Evolutionary conservation across 176 grass and related monocot genomes (phyloP), one percentile per base, ranked within the genome.

Genomic region (Aegilops umbellulata): DNA sequence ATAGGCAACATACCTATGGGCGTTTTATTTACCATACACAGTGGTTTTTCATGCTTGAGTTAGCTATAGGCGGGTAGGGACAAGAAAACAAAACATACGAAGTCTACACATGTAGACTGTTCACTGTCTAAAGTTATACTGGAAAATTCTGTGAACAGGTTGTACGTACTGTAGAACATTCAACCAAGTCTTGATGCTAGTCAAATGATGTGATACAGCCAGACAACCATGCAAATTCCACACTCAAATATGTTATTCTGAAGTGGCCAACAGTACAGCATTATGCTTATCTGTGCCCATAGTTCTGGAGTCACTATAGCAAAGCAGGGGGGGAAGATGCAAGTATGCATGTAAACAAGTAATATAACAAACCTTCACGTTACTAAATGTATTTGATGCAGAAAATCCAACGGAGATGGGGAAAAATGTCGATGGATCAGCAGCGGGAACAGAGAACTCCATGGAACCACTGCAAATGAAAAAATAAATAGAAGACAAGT

Each of bases 371-470:
- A 97, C 95, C 92, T 97, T 97, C 66, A 94, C 81, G 41, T 86
- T 70, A 86, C 95, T 94, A 67, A 91, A 97, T 49, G 95, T 97
- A 78, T 69, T 91, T 81, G 90, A 78, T 34, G 95, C 90, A 80
- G 92, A 86, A 88, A 94, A 94, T 85, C 83, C 80, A 73, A 97
- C 80, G 12, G 92, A 80, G 67, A 97, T 97, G 11, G 95, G 95
- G 27, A 93, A 97, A 83, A 97, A 94, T 71, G 85, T 69, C 9
- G 95, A 90, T 87, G 92, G 74, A 63, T 94, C 92, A 71, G 88
- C 84, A 71, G 88, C 86, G 61, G 95, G 95, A 30, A 97, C 90
- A 89, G 80, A 60, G 78, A 97, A 97, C 80, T 97, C 95, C 92
- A 97, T 87, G 73, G 95, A 94, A 83, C 95, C 95, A 84, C 95